Evolutionary conservation across 768 basidiomycete species (phyloP).

Genomic region (Pulveroboletus sp.): DNA sequence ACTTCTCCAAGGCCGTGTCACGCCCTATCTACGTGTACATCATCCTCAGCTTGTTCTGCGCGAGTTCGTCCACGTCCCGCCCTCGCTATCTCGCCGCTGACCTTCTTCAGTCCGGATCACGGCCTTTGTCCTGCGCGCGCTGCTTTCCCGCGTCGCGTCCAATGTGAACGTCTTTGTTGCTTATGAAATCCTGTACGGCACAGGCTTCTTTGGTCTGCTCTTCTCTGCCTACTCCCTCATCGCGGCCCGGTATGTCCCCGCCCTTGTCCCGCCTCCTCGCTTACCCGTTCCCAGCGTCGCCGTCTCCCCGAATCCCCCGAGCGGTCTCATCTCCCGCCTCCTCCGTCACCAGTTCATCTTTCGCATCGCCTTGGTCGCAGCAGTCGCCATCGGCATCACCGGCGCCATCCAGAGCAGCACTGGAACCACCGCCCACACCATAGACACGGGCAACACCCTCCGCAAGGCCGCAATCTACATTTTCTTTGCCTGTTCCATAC

Average conservation of each 20-base stretch:
- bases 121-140: constrained; percentile 15
- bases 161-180: constrained; percentile 27
- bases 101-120: constrained; percentile 12
- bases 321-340: constrained; percentile 13
- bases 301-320: constrained; percentile 15
- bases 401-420: constrained; percentile 17
- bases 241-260: constrained; percentile 25
- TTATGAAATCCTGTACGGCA: constrained; percentile 32
- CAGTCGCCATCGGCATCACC: constrained; percentile 28
- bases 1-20: constrained; percentile 9
- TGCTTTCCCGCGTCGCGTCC: constrained; percentile 13
- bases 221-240: constrained; percentile 31
- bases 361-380: constrained; percentile 24
- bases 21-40: constrained; percentile 20
- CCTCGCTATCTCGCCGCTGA: background rate
- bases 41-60: constrained; percentile 26
- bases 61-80: constrained; percentile 11
- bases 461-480: constrained; percentile 28
- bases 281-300: constrained; percentile 8
- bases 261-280: no score
- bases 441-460: constrained; percentile 21
- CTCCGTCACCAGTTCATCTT: constrained; percentile 20
- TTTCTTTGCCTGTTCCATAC: constrained; percentile 25
- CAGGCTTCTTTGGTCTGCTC: constrained; percentile 31
- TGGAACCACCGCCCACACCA: background rate